A percentile compares a stretch with the other conserved stretches of the same genome.
Evolutionary conservation across 768 basidiomycete species (phyloP).

Genomic region (Multifurca ochricompacta): DNA sequence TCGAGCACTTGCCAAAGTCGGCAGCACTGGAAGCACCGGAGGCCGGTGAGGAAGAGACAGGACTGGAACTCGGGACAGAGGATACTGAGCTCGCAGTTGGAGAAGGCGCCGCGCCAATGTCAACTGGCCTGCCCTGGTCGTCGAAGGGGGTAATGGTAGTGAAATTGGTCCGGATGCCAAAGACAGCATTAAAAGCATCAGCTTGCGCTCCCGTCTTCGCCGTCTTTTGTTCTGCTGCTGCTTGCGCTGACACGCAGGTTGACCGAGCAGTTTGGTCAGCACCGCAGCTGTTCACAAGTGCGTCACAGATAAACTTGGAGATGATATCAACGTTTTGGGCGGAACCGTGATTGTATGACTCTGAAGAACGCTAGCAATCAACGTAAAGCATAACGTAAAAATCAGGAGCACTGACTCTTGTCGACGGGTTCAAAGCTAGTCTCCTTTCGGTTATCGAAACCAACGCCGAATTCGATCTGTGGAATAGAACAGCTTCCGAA

Average conservation of each 20-base stretch:
- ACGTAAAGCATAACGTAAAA: conserved; percentile 31
- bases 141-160: conserved; percentile 29
- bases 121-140: conserved; percentile 34
- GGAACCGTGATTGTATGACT: conserved; percentile 42
- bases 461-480: conserved; percentile 46
- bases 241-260: conserved; percentile 38
- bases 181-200: conserved; percentile 45
- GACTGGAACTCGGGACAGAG: too few species aligned
- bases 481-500: conserved; percentile 51
- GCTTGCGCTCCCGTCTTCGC: conserved; percentile 23
- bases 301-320: conserved; percentile 51
- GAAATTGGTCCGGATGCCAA: conserved; percentile 39
- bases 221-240: conserved; percentile 24
- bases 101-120: conserved; percentile 16
- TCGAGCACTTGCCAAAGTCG: conserved; percentile 50
- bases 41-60: background rate
- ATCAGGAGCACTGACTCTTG: conserved; percentile 28
- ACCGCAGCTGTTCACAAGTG: conserved; percentile 43
- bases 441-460: conserved; percentile 47
- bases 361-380: conserved; percentile 12
- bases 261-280: conserved; percentile 46
- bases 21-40: conserved; percentile 17
- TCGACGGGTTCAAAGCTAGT: conserved; percentile 48
- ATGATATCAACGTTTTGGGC: conserved; percentile 56
- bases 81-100: background rate